A percentile compares a stretch with the other conserved stretches of the same genome.
These are phyloP conservation scores for Pulveroboletus sp. DNA, from an alignment of 768 basidiomycete genomes.

Conservation along the genomic window DNA sequence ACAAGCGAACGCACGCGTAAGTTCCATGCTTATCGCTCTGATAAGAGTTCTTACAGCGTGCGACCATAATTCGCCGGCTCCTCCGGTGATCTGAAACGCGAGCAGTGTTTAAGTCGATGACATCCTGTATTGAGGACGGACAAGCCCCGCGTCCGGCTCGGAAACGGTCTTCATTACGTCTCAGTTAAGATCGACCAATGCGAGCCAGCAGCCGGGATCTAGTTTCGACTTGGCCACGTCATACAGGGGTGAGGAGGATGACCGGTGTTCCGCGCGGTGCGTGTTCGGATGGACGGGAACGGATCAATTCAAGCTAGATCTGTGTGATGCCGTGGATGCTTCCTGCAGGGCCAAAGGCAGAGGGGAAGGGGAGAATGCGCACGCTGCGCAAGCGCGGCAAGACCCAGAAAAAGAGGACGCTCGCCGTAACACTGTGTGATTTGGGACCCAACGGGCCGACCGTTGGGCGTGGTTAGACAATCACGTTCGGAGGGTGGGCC, in stretches of 20 bases:
- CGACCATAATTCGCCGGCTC: conserved; percentile 87
- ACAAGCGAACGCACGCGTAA: conserved; percentile 45
- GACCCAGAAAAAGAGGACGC: too few relatives aligned
- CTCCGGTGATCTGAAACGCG: conserved; percentile 59
- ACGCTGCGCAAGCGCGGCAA: background rate
- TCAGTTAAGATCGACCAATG: conserved; percentile 83
- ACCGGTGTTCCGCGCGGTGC: background rate
- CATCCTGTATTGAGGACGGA: too few relatives aligned
- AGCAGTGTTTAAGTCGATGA: too few relatives aligned
- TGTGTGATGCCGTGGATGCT: conserved; percentile 92
- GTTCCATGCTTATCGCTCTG: conserved; percentile 91
- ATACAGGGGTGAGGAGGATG: conserved; percentile 35
- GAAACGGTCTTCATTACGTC: conserved; percentile 98
- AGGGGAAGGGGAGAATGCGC: too few relatives aligned
- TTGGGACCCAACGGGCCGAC: conserved; percentile 94
- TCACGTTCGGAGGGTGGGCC: conserved; percentile 67
- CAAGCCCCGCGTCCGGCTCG: conserved; percentile 78
- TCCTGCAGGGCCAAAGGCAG: too few relatives aligned
- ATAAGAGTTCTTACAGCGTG: conserved; percentile 75
- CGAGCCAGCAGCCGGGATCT: conserved; percentile 45
- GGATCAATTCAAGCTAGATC: conserved; percentile 92
- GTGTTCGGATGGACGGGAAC: conserved; percentile 13
- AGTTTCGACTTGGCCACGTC: conserved; percentile 88
- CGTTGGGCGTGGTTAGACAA: conserved; percentile 65
- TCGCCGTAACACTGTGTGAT: conserved; percentile 94